Evolutionary conservation across 1,284 basidiomycete species (phyloP), one percentile per base, ranked within the genome.

Genomic region (Leccinum pseudoinsigne): DNA sequence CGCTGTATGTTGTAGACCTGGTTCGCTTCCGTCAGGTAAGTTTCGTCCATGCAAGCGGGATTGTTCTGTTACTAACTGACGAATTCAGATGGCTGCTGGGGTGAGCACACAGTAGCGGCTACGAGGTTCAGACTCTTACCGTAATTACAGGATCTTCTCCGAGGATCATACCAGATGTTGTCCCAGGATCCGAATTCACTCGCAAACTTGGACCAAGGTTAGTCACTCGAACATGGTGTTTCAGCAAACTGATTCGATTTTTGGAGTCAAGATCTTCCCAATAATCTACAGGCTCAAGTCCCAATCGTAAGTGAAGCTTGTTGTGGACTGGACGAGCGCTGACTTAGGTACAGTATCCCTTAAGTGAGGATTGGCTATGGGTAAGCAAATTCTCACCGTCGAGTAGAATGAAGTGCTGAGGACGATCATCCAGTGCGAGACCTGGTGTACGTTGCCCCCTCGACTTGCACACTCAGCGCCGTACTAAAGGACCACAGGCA

Each of bases 1-100:
- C 97, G 0, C 80, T 99, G 1, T 99, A 98, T 75, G 94, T 99
- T 8, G 89, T 99, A 54, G 97, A 99, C 76, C 85, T 99, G n/a
- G 90, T 94, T 57, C 86, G 92, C 16, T 98, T 99, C 86, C 88
- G 97, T 67, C 88, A 93, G 79, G 88, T 88, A 67, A 55, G 84
- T 50, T 47, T 16, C 9, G 12, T 56, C 45, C 7, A 14, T 56
- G 10, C 5, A 40, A 21, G 40, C 18, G 36, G 8, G 38, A 28
- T 64, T 55, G 23, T 40, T 31, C 57, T 26, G 6, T 55, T 63
- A 9, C 42, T 67, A 3, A 71, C 23, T 14, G 50, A 64, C 68
- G 60, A 63, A 67, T 58, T 0, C 68, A 91, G 88, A 81, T 92
- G 70, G 90, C 92, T 26, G 92, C 93, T 58, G 92, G 92, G 63